Evolutionary conservation across 352 stramenopile genomes (phyloP), one percentile per base, ranked within the genome.

Genomic region (Phytopythium ostracodes): DNA sequence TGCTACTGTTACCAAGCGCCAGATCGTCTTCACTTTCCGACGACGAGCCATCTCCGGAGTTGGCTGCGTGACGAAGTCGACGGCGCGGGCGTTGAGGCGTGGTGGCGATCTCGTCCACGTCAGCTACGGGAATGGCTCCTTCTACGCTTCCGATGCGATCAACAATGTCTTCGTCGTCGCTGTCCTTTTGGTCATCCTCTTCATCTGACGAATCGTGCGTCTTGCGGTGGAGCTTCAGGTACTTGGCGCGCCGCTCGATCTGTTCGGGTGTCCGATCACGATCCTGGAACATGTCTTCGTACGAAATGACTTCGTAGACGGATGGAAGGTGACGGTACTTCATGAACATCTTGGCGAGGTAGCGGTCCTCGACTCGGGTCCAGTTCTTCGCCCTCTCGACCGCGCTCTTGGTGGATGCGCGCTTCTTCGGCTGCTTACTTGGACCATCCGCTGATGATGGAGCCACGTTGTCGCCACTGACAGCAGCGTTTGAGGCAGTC

Each of bases 221-320:
- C 62, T 77, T 75, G n/a, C 76, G 73, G 47, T 92, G 80, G 35
- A 94, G 67, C 61, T 91, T 92, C 40, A 96, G 66, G 61, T 82
- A 87, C 55, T 93, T 92, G 10, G 93, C 83, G 52, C 87, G 87
- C 10, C 84, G 84, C 59, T 94, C 80, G 33, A 96, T 96, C 64
- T 96, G 87, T 56, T 93, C 81, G 8, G 84, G 63, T 0, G 87
- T 94, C 52, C 87, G 81, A 29, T 96, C 83, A 33, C 84, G 81
- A 42, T 96, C 87, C 64, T 96, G 87, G 51, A 96, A 94, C 84
- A 96, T 93, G 51, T 96, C 87, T 73, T 96, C 87, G 58, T 93
- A 94, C 60, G 84, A 92, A 64, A 96, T 88, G 27, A 94, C 85
- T 56, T 96, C 87, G 60, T 91, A 94, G 24, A 92, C 87, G 1